Base-by-base conservation (phyloP, 192 early-diverging fungal species). In the Oehlia diaphana region DNA sequence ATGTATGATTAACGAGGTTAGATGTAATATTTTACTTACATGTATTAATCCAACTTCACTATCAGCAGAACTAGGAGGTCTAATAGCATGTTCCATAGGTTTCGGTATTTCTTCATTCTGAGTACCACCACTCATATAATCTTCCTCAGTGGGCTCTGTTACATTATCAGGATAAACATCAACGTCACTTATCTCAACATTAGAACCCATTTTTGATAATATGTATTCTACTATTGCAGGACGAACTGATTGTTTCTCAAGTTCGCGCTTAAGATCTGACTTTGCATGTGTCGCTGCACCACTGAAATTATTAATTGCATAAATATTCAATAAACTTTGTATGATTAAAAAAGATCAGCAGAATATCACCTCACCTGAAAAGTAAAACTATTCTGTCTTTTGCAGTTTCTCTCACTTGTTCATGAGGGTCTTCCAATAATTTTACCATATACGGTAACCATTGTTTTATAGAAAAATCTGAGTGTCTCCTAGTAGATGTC, bases 391-490 rank as follows among this genome's bases (percentile, higher is more conserved):
- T 44, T 35, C 33, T 77, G 7, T 77, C 75, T 66, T 77, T 77
- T 23, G 62, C 50, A 33, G 58, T 35, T 53, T 77, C 75, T 65
- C 75, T 77, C 23, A 77, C 75, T 65, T 65, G 61, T 42, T 77
- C 75, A 44, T 77, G 58, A 42, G 61, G 61, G 33, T 77, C 75
- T 77, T 77, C 75, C 16, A 77, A 42, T 9, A 64, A 65, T 44
- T 77, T 77, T 16, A 77, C 75, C 75, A 77, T 77, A 42, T 65
- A 39, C 44, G 75, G 75, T 28, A 66, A 7, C 75, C 75, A 77
- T 44, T 63, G 75, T 26, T 63, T 23, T 47, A 77, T 35, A 16
- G 75, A 39, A 65, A 77, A 77, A 49, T 77, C 75, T 6, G 35
- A 8, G 21, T 49, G 42, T 47, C 31, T 77, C 21, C 44, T 77